Percentiles rank a stretch among this genome's conserved stretches.
These are phyloP conservation scores for Stipa capillata DNA, from an alignment of 176 grass and related monocot species.

Conservation along the genomic window DNA sequence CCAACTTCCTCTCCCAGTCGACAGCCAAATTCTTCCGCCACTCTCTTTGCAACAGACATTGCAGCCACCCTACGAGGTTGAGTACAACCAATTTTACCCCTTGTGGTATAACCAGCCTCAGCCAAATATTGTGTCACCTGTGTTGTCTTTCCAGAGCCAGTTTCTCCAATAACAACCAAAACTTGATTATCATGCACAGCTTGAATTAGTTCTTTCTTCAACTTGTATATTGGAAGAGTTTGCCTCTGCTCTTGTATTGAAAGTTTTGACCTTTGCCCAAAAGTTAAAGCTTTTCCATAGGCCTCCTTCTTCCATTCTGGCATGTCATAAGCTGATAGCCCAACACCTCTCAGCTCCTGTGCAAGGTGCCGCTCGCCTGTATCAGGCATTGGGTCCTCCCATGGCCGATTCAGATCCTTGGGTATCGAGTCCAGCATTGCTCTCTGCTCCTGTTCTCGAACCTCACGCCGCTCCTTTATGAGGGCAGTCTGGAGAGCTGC, in stretches of 20 bases:
- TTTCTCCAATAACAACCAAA: conserved; percentile 92
- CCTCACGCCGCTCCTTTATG: conserved; percentile 90
- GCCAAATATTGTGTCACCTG: conserved; percentile 93
- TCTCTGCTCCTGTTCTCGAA: conserved; percentile 89
- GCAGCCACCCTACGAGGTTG: conserved; percentile 93
- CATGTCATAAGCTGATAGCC: conserved; percentile 88
- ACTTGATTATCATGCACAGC: conserved; percentile 97
- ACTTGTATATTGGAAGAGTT: conserved; percentile 83
- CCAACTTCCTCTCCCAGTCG: conserved; percentile 89
- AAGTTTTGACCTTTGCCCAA: conserved; percentile 77
- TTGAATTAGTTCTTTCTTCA: conserved; percentile 92
- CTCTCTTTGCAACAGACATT: conserved; percentile 91
- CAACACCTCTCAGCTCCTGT: conserved; percentile 84
- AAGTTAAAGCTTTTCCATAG: conserved; percentile 88
- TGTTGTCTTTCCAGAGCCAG: conserved; percentile 93
- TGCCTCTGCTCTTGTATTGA: conserved; percentile 92
- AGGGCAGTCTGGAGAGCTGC: conserved; percentile 86
- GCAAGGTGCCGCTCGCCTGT: conserved; percentile 81
- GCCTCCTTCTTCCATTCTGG: conserved; percentile 98
- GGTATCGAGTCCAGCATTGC: conserved; percentile 95
- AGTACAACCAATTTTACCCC: conserved; percentile 94
- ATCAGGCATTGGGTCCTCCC: conserved; percentile 95
- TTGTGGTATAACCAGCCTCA: conserved; percentile 85
- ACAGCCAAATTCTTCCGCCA: conserved; percentile 94
- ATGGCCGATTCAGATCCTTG: conserved; percentile 95